Percentiles rank a stretch among this genome's conserved stretches.
Evolutionary conservation across 108 stramenopile species (phyloP).

Genomic region (Craspedostauros australis): DNA sequence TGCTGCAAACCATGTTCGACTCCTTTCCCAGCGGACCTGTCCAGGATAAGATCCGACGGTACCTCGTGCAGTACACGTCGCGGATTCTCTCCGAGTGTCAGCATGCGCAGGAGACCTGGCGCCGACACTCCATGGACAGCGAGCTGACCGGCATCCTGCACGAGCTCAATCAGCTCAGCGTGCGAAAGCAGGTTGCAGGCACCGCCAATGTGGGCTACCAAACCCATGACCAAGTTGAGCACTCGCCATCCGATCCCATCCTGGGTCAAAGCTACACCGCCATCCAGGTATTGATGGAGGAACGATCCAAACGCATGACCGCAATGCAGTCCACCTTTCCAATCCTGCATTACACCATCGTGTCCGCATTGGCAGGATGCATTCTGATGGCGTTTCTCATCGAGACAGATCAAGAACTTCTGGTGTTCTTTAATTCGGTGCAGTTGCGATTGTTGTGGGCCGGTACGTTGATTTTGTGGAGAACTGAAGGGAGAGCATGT

Average conservation of each 20-base stretch:
- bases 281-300: slow-evolving; percentile 29
- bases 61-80: slow-evolving; percentile 49
- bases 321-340: slow-evolving; percentile 45
- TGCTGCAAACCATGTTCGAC: slow-evolving; percentile 36
- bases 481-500: too few species aligned
- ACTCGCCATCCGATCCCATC: background rate
- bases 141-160: slow-evolving; percentile 52
- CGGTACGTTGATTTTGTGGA: too few species aligned
- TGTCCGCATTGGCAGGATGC: slow-evolving; percentile 20
- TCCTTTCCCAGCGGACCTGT: slow-evolving; percentile 20
- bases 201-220: background rate
- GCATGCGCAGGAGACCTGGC: slow-evolving; percentile 3
- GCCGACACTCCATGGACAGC: slow-evolving; percentile 28
- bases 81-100: slow-evolving; percentile 48
- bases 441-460: slow-evolving; percentile 51
- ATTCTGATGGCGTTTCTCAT: slow-evolving; percentile 26
- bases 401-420: slow-evolving; percentile 37
- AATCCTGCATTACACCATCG: slow-evolving; percentile 25
- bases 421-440: slow-evolving; percentile 54
- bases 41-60: slow-evolving; percentile 30
- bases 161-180: slow-evolving; percentile 26
- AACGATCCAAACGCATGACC: slow-evolving; percentile 48
- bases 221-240: background rate
- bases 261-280: slow-evolving; percentile 36
- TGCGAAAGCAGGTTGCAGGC: background rate